Evolutionary conservation across 2,329 filamentous ascomycete species (phyloP).

Genomic region (Fusarium kyushuense): DNA sequence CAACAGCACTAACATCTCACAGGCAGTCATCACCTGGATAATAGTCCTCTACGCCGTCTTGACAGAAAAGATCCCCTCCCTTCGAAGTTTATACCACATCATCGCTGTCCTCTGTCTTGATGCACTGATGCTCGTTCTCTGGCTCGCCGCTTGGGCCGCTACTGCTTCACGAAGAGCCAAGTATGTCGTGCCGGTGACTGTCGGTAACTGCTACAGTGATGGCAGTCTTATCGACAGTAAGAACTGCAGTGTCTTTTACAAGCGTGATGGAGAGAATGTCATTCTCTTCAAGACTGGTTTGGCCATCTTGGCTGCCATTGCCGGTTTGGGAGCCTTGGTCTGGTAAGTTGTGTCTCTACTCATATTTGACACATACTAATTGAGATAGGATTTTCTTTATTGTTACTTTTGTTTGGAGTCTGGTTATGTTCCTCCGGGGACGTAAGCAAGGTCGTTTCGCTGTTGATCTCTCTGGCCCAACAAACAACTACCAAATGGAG

Average conservation of each 20-base stretch:
- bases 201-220: slow-evolving; percentile 52
- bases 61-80: slow-evolving; percentile 54
- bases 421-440: slow-evolving; percentile 52
- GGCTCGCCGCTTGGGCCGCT: slow-evolving; percentile 60
- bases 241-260: slow-evolving; percentile 49
- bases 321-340: slow-evolving; percentile 59
- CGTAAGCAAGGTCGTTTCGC: slow-evolving; percentile 56
- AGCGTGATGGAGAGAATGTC: slow-evolving; percentile 41
- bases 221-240: slow-evolving; percentile 57
- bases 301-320: slow-evolving; percentile 55
- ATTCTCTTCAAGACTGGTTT: slow-evolving; percentile 54
- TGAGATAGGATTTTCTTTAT: slow-evolving; percentile 55
- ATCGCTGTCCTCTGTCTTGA: slow-evolving; percentile 60
- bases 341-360: slow-evolving; percentile 50
- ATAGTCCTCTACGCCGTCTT: slow-evolving; percentile 57
- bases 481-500: slow-evolving; percentile 52
- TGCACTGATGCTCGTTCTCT: slow-evolving; percentile 59
- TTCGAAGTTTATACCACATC: slow-evolving; percentile 57
- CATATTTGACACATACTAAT: background rate
- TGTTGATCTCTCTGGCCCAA: slow-evolving; percentile 24
- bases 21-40: slow-evolving; percentile 62
- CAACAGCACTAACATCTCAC: slow-evolving; percentile 9
- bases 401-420: slow-evolving; percentile 53
- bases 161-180: slow-evolving; percentile 55
- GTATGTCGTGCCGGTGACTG: slow-evolving; percentile 52